phyloP scores from a whole-genome alignment of 2,329 filamentous ascomycete genomes.

The Hansfordia pulvinata region DNA sequence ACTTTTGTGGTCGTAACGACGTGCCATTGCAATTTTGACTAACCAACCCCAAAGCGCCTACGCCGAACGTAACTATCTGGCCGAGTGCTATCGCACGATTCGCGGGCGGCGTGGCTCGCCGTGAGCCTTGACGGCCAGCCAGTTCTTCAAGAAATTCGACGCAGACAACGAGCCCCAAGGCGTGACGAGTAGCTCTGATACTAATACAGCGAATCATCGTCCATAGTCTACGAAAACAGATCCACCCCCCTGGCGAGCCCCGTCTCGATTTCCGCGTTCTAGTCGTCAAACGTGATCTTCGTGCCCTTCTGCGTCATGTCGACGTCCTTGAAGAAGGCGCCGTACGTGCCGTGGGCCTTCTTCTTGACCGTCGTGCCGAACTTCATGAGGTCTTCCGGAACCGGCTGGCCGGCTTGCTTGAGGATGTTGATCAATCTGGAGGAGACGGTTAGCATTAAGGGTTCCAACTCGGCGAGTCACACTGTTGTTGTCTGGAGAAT shows the following conservation, averaged over 20 bases:
- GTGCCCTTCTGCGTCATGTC: slow-evolving; percentile 72
- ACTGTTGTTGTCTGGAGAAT: background rate
- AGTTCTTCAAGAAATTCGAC: too few relatives aligned
- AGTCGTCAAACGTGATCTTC: slow-evolving; percentile 82
- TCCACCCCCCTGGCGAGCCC: background rate
- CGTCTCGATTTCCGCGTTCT: slow-evolving; percentile 1
- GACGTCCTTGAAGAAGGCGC: slow-evolving; percentile 88
- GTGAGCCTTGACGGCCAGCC: too few relatives aligned
- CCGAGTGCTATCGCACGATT: slow-evolving; percentile 33
- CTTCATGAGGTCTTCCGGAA: slow-evolving; percentile 83
- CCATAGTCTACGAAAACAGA: background rate
- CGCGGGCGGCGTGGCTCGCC: slow-evolving; percentile 13
- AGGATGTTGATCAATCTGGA: slow-evolving; percentile 80
- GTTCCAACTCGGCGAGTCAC: slow-evolving; percentile 7
- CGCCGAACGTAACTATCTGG: slow-evolving; percentile 39
- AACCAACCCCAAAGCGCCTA: slow-evolving; percentile 31
- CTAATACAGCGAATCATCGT: too few relatives aligned
- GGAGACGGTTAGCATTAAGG: too few relatives aligned
- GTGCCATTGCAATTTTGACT: too few relatives aligned
- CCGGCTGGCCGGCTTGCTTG: slow-evolving; percentile 79
- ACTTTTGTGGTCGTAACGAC: slow-evolving; percentile 5
- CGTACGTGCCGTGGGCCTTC: slow-evolving; percentile 92
- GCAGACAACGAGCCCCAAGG: too few relatives aligned
- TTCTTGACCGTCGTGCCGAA: slow-evolving; percentile 98
- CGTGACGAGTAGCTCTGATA: slow-evolving; percentile 1